Base-by-base conservation (phyloP, 202 grass and related monocot genomes). In the Eragrostis tef region DNA sequence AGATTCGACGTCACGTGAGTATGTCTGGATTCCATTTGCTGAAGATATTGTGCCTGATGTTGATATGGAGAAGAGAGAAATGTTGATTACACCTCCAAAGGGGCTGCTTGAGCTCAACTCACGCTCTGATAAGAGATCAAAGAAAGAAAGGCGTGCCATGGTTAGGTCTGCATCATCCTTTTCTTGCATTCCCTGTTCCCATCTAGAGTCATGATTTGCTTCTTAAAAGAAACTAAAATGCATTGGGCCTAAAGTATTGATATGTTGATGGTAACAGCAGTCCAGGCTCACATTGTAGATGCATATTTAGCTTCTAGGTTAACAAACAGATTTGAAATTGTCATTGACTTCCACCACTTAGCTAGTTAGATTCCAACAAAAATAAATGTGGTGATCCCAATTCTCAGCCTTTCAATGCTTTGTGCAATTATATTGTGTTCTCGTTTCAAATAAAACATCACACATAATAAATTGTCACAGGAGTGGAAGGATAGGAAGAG, bases 401-500 rank as follows among this genome's bases (percentile, higher is more conserved):
- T 9, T 60, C 11, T 34, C 57, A 59, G 22, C 3, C 7, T 36
- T 26, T 54, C 82, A 14, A 75, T 69, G 61, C 13, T 90, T 25
- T 56, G 20, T 58, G 20, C 20, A 11, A 26, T 61, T 61, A 17
- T 51, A 2, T 26, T 61, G 5, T 13, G 6, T 80, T 22, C 26
- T 54, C 12, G 48, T 74, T 78, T 60, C 14, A 78, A 84, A 53
- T 89, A 62, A 74, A 79, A 1, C 58, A 14, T 72, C 27, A 66
- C 46, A 36, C 9, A 7, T 41, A 68, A 50, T 75, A 26, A 71
- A 86, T 68, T 84, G 1, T 78, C 25, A 31, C 87, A 95, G 96
- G 93, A 93, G 84, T 95, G 96, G 96, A 99, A 91, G 64, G 87
- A 99, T 83, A 95, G 79, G 83, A 99, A 91, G 83, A 95, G 86